Base-by-base conservation (phyloP, 306 rosid species). In the Styphnolobium japonicum region DNA sequence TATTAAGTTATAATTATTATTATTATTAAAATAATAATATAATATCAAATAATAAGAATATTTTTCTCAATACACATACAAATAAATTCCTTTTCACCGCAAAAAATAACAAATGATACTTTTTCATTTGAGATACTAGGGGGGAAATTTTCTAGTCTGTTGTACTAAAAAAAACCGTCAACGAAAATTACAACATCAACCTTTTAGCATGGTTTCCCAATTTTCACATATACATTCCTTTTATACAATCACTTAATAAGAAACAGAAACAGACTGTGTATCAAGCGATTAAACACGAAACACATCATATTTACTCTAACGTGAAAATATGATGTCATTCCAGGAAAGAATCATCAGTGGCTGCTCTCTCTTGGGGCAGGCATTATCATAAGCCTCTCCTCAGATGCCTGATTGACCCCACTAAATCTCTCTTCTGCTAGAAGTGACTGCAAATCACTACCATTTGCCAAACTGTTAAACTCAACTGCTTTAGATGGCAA, bases 401-500 rank as follows among this genome's bases (percentile, higher is more conserved):
- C 91, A 1, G 80, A 82, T 25, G 70, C 81, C 67, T 80, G 90
- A 79, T 67, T 88, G 76, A 48, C 86, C 40, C 86, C 88, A 22
- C 82, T 55, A 75, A 75, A 84, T 79, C 90, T 83, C 84, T 96
- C 99, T 79, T 92, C 96, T 10, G 95, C 98, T 9, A 95, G 85
- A 67, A 95, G 88, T 22, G 99, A 95, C 81, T 91, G 98, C 82
- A 95, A 83, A 85, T 95, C 99, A 18, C 99, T 95, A n/a, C 99
- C 99, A 77, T 95, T 95, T 23, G 99, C 99, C 89, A 95, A 84
- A 88, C 99, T 95, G 84, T 95, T 95, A 72, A 95, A 95, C 83
- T 95, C 99, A 4, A 95, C 99, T n/a, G 99, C 99, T 85, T 95
- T 95, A 43, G 99, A 95, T 27, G 99, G 99, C 89, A 95, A 31